These are phyloP conservation scores for Quercus berberidifolia DNA, from an alignment of 306 rosid species.

Conservation along the genomic window DNA sequence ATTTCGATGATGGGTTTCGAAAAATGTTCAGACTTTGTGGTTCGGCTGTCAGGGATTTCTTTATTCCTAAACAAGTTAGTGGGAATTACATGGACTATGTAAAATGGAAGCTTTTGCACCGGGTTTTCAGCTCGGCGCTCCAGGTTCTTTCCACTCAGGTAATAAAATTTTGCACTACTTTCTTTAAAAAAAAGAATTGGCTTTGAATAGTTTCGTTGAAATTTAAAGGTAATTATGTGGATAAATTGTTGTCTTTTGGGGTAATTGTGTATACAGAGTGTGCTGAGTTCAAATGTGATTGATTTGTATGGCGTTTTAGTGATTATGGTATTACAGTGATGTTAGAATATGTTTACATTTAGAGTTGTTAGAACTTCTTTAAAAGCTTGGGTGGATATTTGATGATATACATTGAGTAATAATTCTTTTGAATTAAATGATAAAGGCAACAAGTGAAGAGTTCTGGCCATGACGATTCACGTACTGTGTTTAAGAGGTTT, in stretches of 20 bases:
- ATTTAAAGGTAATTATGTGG: background rate
- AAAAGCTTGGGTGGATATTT: too few species aligned
- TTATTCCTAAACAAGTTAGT: constrained; percentile 63
- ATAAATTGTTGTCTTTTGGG: background rate
- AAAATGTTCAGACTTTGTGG: constrained; percentile 25
- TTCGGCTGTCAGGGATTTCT: constrained; percentile 47
- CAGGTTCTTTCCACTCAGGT: constrained; percentile 97
- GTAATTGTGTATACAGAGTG: background rate
- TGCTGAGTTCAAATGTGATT: background rate
- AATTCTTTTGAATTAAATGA: too few species aligned
- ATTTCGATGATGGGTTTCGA: constrained; percentile 35
- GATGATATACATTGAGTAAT: too few species aligned
- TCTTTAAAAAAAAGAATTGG: background rate
- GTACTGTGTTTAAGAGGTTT: background rate
- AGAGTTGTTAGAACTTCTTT: background rate
- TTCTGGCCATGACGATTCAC: background rate
- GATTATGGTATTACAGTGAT: background rate
- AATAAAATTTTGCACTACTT: background rate
- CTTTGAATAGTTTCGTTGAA: background rate
- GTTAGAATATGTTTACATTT: background rate
- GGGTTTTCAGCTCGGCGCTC: constrained; percentile 88
- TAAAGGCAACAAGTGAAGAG: too few species aligned
- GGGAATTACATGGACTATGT: constrained; percentile 60
- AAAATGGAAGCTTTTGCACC: constrained; percentile 85
- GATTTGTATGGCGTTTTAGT: background rate